phyloP scores from a whole-genome alignment of 129 eudicot species.

The Ambrosia artemisiifolia region DNA sequence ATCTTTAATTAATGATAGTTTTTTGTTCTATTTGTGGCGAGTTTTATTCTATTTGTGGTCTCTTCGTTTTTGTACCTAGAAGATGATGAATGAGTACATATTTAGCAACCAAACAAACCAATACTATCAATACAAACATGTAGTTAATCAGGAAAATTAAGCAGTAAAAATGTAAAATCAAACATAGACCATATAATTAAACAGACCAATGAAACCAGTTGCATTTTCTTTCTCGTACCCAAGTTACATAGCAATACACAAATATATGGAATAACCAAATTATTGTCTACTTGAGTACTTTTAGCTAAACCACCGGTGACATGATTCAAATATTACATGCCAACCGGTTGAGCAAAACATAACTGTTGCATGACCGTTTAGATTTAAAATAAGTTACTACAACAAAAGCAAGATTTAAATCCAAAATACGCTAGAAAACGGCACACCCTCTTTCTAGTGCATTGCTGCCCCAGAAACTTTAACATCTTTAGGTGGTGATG shows the following conservation, averaged over 20 bases:
- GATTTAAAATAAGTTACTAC: not conserved
- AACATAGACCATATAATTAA: too few relatives aligned
- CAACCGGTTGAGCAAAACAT: slow-evolving; percentile 7
- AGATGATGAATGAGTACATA: too few relatives aligned
- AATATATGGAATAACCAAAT: not conserved
- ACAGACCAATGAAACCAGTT: too few relatives aligned
- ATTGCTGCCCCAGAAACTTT: slow-evolving; percentile 31
- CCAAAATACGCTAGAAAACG: not conserved
- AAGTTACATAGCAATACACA: not conserved
- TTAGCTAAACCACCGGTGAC: slow-evolving; percentile 9
- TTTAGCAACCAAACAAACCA: too few relatives aligned
- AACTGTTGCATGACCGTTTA: not conserved
- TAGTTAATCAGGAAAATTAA: too few relatives aligned
- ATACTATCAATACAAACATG: too few relatives aligned
- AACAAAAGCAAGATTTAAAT: not conserved
- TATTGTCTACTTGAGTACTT: not conserved
- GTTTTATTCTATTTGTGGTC: too few relatives aligned
- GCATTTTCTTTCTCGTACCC: not conserved
- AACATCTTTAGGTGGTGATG: slow-evolving; percentile 48
- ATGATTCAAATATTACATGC: slow-evolving; percentile 11
- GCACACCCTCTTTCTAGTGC: not conserved
- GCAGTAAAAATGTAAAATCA: too few relatives aligned
- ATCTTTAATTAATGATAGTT: too few relatives aligned
- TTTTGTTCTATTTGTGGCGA: too few relatives aligned
- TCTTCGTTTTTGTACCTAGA: too few relatives aligned